These are phyloP conservation scores for Fusarium succisae DNA, from an alignment of 2,329 filamentous ascomycete genomes.

Conservation along the genomic window DNA sequence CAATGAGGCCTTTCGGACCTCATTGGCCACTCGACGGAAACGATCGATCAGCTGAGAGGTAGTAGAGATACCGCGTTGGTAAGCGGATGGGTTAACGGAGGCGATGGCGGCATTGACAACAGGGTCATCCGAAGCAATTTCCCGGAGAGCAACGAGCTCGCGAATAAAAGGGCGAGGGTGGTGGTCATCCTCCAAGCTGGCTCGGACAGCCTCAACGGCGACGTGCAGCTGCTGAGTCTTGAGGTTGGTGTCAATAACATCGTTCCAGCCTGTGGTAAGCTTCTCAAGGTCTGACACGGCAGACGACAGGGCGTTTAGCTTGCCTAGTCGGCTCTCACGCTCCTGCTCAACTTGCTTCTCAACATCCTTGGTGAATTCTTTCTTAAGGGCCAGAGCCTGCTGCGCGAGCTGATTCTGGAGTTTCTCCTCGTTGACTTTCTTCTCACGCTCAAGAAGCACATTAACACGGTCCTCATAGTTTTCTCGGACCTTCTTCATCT, in stretches of 20 bases:
- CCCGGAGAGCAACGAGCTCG: slow-evolving; percentile 93
- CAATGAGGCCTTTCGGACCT: slow-evolving; percentile 93
- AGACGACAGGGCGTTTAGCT: slow-evolving; percentile 80
- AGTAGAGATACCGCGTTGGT: slow-evolving; percentile 89
- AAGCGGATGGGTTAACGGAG: slow-evolving; percentile 93
- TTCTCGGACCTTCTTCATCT: slow-evolving; percentile 81
- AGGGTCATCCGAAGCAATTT: slow-evolving; percentile 83
- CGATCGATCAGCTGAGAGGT: slow-evolving; percentile 89
- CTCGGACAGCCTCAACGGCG: slow-evolving; percentile 90
- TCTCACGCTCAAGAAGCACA: slow-evolving; percentile 80
- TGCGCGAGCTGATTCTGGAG: slow-evolving; percentile 87
- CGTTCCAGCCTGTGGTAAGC: slow-evolving; percentile 89
- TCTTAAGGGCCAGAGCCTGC: slow-evolving; percentile 89
- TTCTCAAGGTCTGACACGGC: slow-evolving; percentile 86
- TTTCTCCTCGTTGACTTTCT: slow-evolving; percentile 83
- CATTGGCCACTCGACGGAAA: slow-evolving; percentile 89
- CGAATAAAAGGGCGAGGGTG: slow-evolving; percentile 86
- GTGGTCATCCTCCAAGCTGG: slow-evolving; percentile 76
- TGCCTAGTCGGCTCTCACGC: slow-evolving; percentile 85
- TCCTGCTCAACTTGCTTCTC: slow-evolving; percentile 86
- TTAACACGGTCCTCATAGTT: slow-evolving; percentile 83
- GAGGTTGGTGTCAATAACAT: slow-evolving; percentile 88
- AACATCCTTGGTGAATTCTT: slow-evolving; percentile 82
- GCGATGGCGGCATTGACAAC: slow-evolving; percentile 93
- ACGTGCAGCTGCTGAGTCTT: slow-evolving; percentile 97